These are phyloP conservation scores for Suillus discolor DNA, from an alignment of 768 basidiomycete species.

Conservation along the genomic window DNA sequence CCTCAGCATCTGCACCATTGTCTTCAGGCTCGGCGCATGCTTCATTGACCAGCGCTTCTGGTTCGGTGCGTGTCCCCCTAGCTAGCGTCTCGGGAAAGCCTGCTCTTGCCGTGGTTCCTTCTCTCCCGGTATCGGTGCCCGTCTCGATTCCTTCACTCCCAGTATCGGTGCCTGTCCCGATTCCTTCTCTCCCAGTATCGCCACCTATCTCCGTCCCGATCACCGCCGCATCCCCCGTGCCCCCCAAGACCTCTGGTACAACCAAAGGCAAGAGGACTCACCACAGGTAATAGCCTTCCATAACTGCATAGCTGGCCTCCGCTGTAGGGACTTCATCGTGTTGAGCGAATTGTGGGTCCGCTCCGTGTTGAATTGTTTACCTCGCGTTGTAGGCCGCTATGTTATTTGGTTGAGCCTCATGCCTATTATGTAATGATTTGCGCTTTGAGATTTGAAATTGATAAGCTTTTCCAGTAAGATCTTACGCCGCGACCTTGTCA, in stretches of 20 bases:
- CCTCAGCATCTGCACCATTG: background rate
- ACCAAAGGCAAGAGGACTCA: background rate
- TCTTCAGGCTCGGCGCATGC: background rate
- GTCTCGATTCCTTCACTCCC: background rate
- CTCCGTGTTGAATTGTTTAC: constrained; percentile 5
- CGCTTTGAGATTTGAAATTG: background rate
- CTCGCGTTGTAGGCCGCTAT: constrained; percentile 4
- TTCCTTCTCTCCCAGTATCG: background rate
- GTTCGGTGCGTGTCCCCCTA: background rate
- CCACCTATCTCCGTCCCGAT: background rate
- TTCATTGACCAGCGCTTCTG: background rate
- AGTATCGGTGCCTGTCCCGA: background rate
- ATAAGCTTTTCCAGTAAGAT: background rate
- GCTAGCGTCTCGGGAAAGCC: background rate
- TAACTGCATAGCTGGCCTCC: background rate
- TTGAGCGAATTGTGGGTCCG: constrained; percentile 2
- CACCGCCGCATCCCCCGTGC: background rate
- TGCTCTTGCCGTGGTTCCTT: background rate
- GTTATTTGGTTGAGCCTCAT: background rate
- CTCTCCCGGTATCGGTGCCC: background rate
- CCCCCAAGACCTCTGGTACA: background rate
- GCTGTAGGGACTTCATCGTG: background rate
- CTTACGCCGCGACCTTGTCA: background rate
- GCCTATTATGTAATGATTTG: background rate
- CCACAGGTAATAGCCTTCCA: background rate